Base-by-base conservation (phyloP, 768 basidiomycete genomes). In the Neoboletus brunneissimus region DNA sequence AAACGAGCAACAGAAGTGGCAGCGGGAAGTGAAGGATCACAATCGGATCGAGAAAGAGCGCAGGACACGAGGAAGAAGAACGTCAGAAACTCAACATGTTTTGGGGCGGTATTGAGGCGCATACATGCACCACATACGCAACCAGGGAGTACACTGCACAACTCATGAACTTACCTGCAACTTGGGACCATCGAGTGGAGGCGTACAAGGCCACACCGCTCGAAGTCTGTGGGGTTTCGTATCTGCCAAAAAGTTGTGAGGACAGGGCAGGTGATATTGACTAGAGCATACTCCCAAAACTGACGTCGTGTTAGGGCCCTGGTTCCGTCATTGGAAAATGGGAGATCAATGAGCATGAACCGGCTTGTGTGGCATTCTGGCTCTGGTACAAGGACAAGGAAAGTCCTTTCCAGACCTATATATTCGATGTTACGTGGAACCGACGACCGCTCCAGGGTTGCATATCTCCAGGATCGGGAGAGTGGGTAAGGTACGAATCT, bases 291-390 rank as follows among this genome's bases (percentile, higher is more conserved):
- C 11, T 13, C 23, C 4, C 16, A 11, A 23, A 13, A 48, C 22
- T 57, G 32, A 64, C 15, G 12, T 40, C 15, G 27, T 50, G 13
- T 29, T n/a, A 67, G 64, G 61, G 64, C 41, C 48, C 58, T 49
- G 55, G 66, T 4, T 1, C 11, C 9, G 47, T 48, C 46, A 22
- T 48, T 11, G 72, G 73, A 12, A 55, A 52, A 37, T 74, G 68
- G 67, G 59, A 51, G 6, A 50, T 70, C 15, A 55, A 68, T 45
- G 63, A 61, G 37, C 54, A 63, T 15, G 72, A 74, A 55, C 62
- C 73, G 1, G 64, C 61, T 18, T 74, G 73, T 45, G 47, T 42
- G 1, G 16, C 72, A 0, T 65, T 59, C 32, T 75, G 72, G 62
- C 48, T 32, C 25, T 57, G 57, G 54, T 70, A 70, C 54, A 67